phyloP scores from a whole-genome alignment of 164 flowering plant genomes.

The Stephania cephalantha region DNA sequence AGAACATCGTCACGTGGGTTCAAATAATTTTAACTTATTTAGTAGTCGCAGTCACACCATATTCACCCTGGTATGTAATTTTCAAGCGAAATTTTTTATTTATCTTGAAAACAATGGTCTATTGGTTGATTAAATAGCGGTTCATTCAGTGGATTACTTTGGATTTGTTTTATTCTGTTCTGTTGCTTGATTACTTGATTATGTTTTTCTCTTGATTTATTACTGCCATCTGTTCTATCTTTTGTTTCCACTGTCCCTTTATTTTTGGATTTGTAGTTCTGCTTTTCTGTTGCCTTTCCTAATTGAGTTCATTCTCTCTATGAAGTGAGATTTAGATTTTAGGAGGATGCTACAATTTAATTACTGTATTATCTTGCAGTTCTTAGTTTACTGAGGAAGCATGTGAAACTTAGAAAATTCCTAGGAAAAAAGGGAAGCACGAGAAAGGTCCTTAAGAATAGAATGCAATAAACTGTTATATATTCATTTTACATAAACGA shows the following conservation, averaged over 20 bases:
- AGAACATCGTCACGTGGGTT: constrained; percentile 99
- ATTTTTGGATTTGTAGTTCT: background rate
- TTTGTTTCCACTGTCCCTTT: background rate
- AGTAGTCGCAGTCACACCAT: constrained; percentile 99
- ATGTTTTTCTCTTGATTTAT: background rate
- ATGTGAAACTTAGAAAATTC: background rate
- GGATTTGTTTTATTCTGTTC: background rate
- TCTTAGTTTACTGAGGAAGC: background rate
- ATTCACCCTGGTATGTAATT: constrained; percentile 66
- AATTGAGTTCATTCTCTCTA: background rate
- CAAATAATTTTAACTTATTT: constrained; percentile 86
- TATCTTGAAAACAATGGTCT: background rate
- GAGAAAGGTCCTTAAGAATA: background rate
- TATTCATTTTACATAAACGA: no score
- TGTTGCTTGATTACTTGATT: background rate
- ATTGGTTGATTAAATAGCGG: background rate
- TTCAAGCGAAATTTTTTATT: background rate
- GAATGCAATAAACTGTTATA: no score
- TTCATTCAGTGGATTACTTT: background rate
- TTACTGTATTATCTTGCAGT: background rate
- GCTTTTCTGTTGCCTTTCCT: background rate
- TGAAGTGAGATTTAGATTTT: background rate
- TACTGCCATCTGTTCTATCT: background rate
- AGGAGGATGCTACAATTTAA: background rate
- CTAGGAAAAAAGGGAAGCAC: background rate